These are phyloP conservation scores for Phyllachora maydis DNA, from an alignment of 2,329 filamentous ascomycete genomes.

Conservation along the genomic window DNA sequence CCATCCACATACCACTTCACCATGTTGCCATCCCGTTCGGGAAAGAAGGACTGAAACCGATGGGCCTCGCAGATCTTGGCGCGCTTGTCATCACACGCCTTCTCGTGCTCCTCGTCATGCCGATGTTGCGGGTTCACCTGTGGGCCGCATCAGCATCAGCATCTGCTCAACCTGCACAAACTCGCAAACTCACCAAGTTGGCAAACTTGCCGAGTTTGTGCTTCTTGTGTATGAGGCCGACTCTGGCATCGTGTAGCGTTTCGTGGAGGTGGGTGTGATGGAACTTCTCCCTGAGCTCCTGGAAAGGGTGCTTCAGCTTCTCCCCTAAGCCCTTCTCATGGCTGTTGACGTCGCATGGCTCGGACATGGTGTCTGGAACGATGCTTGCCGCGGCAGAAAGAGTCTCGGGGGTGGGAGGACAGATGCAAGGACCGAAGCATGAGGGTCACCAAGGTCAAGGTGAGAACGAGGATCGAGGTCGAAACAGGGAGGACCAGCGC, in stretches of 20 bases:
- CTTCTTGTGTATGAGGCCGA: conserved; percentile 38
- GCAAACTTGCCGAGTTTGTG: conserved; percentile 41
- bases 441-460: too few relatives aligned
- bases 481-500: too few relatives aligned
- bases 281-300: conserved; percentile 28
- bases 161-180: background rate
- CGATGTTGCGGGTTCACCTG: conserved; percentile 73
- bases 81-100: conserved; percentile 65
- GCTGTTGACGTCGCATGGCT: background rate
- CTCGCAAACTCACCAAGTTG: conserved; percentile 28
- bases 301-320: conserved; percentile 26
- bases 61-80: conserved; percentile 49
- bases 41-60: conserved; percentile 80
- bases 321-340: conserved; percentile 13
- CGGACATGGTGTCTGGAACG: too few relatives aligned
- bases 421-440: too few relatives aligned
- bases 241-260: conserved; percentile 38
- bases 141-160: background rate
- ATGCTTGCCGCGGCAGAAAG: too few relatives aligned
- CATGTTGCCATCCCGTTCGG: conserved; percentile 64
- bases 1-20: conserved; percentile 98
- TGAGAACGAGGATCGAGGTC: too few relatives aligned
- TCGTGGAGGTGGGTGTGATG: conserved; percentile 28
- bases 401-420: too few relatives aligned
- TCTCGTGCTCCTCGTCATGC: conserved; percentile 84